Conservation (phyloP, 1,284 basidiomycete genomes). For the Moesziomyces sp. region DNA sequence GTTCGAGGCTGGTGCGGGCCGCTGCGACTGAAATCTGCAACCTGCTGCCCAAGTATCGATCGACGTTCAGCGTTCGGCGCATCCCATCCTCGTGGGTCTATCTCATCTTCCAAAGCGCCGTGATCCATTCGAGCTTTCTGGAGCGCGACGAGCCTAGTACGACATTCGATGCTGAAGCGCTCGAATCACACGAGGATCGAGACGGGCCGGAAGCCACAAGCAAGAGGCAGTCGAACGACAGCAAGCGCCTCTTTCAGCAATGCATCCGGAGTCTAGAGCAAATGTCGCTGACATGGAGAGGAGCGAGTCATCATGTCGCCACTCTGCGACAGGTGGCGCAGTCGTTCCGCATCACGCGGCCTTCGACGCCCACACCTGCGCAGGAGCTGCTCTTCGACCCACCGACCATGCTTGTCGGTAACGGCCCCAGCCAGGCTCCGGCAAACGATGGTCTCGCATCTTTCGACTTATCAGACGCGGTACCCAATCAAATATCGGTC, state of each 20-base stretch:
- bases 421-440: too few species aligned
- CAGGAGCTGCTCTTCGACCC: too few species aligned
- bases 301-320: constrained; percentile 28
- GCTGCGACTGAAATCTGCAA: constrained; percentile 23
- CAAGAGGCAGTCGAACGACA: not conserved
- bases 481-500: too few species aligned
- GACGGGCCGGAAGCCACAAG: not conserved
- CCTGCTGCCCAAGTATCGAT: constrained; percentile 18
- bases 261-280: constrained; percentile 21
- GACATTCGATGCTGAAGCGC: not conserved
- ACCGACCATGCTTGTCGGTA: too few species aligned
- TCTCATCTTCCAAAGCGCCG: constrained; percentile 31
- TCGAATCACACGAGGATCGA: not conserved
- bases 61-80: constrained; percentile 17
- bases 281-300: constrained; percentile 16
- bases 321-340: constrained; percentile 12
- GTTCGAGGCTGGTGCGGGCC: constrained; percentile 5
- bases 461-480: too few species aligned
- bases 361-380: constrained; percentile 4
- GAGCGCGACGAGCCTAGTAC: not conserved
- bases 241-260: constrained; percentile 13
- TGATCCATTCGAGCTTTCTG: constrained; percentile 21
- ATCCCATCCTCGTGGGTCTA: constrained; percentile 29
- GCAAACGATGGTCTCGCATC: too few species aligned
- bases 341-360: constrained; percentile 17